Conservation (phyloP, 257 asterid genomes). For the Mentha longifolia region DNA sequence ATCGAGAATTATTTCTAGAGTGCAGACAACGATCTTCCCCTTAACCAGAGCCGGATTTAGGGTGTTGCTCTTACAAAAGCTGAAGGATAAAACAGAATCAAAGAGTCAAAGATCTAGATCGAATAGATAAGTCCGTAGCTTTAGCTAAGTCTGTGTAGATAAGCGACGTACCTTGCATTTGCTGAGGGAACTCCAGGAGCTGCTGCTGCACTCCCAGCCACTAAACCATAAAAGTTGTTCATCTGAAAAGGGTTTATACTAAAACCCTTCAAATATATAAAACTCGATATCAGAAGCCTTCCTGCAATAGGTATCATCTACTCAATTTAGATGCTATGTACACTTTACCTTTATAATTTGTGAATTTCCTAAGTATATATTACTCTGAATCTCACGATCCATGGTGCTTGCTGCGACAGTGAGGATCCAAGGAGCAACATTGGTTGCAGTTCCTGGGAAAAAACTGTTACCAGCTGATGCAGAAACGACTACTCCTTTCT, state of each 20-base stretch:
- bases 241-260: slow-evolving; percentile 50
- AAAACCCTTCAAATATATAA: slow-evolving; percentile 48
- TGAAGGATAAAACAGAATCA: slow-evolving; percentile 29
- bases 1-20: slow-evolving; percentile 35
- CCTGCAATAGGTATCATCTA: neutral
- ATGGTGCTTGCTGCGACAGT: slow-evolving; percentile 61
- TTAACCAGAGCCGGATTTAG: slow-evolving; percentile 51
- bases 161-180: slow-evolving; percentile 50
- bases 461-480: slow-evolving; percentile 56
- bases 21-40: slow-evolving; percentile 61
- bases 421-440: slow-evolving; percentile 58
- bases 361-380: slow-evolving; percentile 51
- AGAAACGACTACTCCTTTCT: slow-evolving; percentile 47
- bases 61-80: slow-evolving; percentile 57
- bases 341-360: slow-evolving; percentile 43
- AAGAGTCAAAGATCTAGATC: slow-evolving; percentile 3
- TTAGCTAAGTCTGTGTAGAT: neutral
- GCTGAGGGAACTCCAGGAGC: slow-evolving; percentile 48
- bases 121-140: neutral
- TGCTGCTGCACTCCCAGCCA: slow-evolving; percentile 55
- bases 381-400: slow-evolving; percentile 47
- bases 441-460: slow-evolving; percentile 38
- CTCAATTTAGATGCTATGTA: slow-evolving; percentile 19
- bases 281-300: slow-evolving; percentile 24
- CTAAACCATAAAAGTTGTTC: slow-evolving; percentile 43